Evolutionary conservation across 345 rosid species (phyloP).

Genomic region (Pistacia integerrima): DNA sequence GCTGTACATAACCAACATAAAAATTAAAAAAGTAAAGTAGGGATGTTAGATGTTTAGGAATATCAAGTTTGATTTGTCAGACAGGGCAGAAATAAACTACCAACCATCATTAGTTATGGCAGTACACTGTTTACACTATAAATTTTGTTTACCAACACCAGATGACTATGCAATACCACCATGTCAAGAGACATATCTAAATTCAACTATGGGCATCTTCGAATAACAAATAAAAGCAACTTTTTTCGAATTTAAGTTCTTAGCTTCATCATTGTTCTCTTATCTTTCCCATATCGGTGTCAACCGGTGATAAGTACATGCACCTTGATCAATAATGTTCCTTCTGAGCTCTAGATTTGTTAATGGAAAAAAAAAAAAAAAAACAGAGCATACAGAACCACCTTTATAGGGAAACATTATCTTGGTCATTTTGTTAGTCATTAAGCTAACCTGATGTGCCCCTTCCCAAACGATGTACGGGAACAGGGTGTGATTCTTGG

Average conservation of each 20-base stretch:
- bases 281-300: not conserved
- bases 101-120: not conserved
- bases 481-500: conserved; percentile 63
- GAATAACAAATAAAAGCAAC: not conserved
- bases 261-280: not conserved
- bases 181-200: not conserved
- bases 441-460: conserved; percentile 77
- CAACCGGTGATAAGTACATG: not conserved
- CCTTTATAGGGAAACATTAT: not conserved
- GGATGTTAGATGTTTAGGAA: not conserved
- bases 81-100: not conserved
- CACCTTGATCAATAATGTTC: not conserved
- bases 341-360: conserved; percentile 1
- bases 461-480: conserved; percentile 91
- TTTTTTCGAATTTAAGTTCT: not conserved
- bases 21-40: not conserved
- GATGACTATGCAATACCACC: not conserved
- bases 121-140: not conserved
- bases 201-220: not conserved
- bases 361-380: not conserved
- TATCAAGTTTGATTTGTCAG: not conserved
- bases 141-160: not conserved
- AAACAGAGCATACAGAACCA: not conserved
- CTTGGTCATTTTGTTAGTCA: not conserved
- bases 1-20: not conserved